A percentile compares a stretch with the other conserved stretches of the same genome.
These are phyloP conservation scores for Solanum clarkiae DNA, from an alignment of 257 asterid species.

Conservation along the genomic window DNA sequence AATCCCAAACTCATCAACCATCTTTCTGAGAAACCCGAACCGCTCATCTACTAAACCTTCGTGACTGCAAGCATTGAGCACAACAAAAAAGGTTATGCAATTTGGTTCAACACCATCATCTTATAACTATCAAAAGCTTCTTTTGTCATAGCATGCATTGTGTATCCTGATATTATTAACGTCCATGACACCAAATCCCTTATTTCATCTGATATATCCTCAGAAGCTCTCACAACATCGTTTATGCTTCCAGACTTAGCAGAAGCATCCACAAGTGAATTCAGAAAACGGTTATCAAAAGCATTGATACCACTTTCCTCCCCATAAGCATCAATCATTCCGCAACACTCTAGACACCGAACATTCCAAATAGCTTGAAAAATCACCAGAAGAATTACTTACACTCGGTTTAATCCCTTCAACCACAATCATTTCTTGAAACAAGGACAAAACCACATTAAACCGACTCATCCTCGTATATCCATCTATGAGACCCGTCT, in stretches of 20 bases:
- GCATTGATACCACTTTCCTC: slow-evolving; percentile 35
- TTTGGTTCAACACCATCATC: slow-evolving; percentile 53
- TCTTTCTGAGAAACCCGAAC: slow-evolving; percentile 33
- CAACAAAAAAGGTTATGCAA: slow-evolving; percentile 39
- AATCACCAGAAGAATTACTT: slow-evolving; percentile 51
- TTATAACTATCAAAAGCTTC: slow-evolving; percentile 41
- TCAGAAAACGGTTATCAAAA: slow-evolving; percentile 46
- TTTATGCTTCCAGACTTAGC: slow-evolving; percentile 49
- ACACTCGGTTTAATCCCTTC: slow-evolving; percentile 43
- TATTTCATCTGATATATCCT: slow-evolving; percentile 23
- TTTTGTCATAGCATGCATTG: slow-evolving; percentile 63
- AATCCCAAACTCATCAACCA: slow-evolving; percentile 33
- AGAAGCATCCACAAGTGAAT: slow-evolving; percentile 59
- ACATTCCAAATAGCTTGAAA: slow-evolving; percentile 62
- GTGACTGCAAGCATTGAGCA: slow-evolving; percentile 60
- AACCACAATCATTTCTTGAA: slow-evolving; percentile 33
- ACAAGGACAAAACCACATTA: slow-evolving; percentile 36
- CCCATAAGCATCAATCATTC: slow-evolving; percentile 44
- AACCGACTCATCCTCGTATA: slow-evolving; percentile 32
- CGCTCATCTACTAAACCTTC: slow-evolving; percentile 68
- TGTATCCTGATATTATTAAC: slow-evolving; percentile 56
- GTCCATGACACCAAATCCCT: slow-evolving; percentile 65
- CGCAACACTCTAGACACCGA: slow-evolving; percentile 37
- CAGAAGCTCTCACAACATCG: slow-evolving; percentile 29
- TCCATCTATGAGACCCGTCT: slow-evolving; percentile 73